These are phyloP conservation scores for Termitomyces sp. DNA, from an alignment of 768 basidiomycete species.

Conservation along the genomic window DNA sequence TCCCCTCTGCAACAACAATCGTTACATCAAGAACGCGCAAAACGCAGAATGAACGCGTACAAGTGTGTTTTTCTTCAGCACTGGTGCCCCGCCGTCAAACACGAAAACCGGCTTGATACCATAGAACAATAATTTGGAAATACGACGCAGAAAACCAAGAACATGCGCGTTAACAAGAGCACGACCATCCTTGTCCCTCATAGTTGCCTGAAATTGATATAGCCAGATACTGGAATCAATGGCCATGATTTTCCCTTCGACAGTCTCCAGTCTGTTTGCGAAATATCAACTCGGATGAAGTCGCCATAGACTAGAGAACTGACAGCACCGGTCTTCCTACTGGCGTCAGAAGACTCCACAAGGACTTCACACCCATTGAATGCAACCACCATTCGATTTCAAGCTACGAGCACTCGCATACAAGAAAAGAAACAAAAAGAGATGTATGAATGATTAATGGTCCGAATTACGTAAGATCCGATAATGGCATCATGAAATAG, in stretches of 20 bases:
- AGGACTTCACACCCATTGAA: slow-evolving; percentile 91
- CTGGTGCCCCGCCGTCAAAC: slow-evolving; percentile 95
- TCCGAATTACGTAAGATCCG: slow-evolving; percentile 12
- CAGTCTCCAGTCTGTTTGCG: slow-evolving; percentile 71
- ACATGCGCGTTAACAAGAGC: slow-evolving; percentile 91
- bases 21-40: not conserved
- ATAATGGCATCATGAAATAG: slow-evolving; percentile 4
- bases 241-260: slow-evolving; percentile 92
- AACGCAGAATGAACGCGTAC: slow-evolving; percentile 36
- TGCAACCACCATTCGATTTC: slow-evolving; percentile 6
- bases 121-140: slow-evolving; percentile 92
- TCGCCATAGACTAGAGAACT: not conserved
- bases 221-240: slow-evolving; percentile 99
- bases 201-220: slow-evolving; percentile 99
- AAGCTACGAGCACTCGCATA: not conserved
- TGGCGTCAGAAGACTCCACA: slow-evolving; percentile 91
- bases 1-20: slow-evolving; percentile 50
- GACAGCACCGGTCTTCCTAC: slow-evolving; percentile 93
- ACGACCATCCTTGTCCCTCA: slow-evolving; percentile 95
- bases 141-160: slow-evolving; percentile 82
- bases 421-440: not conserved
- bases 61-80: slow-evolving; percentile 82
- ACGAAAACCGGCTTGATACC: slow-evolving; percentile 99
- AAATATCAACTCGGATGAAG: not conserved
- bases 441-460: not conserved